Evolutionary conservation across 805 yeast species (phyloP), one percentile per base, ranked within the genome.

Genomic region (Barnettozyma sp.): DNA sequence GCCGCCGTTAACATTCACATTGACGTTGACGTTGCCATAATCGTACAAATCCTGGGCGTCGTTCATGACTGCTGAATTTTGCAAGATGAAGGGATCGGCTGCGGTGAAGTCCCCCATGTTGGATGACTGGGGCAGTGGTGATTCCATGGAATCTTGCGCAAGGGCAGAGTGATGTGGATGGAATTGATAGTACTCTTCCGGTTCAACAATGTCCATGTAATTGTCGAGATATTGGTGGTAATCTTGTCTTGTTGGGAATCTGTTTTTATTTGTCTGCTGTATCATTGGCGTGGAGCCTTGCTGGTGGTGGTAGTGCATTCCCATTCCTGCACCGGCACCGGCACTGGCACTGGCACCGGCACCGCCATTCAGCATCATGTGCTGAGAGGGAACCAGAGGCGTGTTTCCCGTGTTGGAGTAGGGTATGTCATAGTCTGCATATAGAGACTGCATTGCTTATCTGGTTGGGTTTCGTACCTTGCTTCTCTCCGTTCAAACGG

Each of bases 311-410:
- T 36, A 31, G 30, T 22, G 24, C 9, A 12, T 9, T 9, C 12
- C 11, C 11, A 22, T 9, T 22, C 12, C n/a, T n/a, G n/a, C n/a
- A n/a, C n/a, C n/a, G n/a, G n/a, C n/a, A n/a, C n/a, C n/a, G n/a
- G n/a, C n/a, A n/a, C n/a, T n/a, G n/a, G n/a, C n/a, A n/a, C n/a
- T n/a, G n/a, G 18, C 11, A 3, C 39, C 39, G 25, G 44, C 49
- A 4, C 54, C 54, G 1, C 56, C 46, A 27, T 39, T 41, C 21
- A 52, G 42, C 11, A 51, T 30, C 27, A 51, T 29, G 30, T 50
- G 54, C 35, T 52, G 57, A 5, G n/a, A n/a, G n/a, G 54, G 50
- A 3, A 48, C 44, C 34, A 52, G 25, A 6, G 49, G 49, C 2
- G 49, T 38, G 34, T 46, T n/a, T n/a, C n/a, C n/a, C n/a, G n/a